These are phyloP conservation scores for Teunomyces pallodes DNA, from an alignment of 805 yeast genomes.

Conservation along the genomic window DNA sequence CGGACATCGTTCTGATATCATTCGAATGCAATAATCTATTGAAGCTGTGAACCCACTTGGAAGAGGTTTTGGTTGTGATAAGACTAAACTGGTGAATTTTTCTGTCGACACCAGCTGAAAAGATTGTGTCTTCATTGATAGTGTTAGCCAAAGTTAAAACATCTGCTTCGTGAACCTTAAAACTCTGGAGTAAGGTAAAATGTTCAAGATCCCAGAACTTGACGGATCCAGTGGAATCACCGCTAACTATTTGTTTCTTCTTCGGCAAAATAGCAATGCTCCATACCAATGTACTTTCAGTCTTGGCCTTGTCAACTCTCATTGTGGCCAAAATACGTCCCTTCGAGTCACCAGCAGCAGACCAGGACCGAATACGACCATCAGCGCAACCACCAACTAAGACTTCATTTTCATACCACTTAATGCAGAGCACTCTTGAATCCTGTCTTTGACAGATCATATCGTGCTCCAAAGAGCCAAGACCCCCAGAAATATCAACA, in stretches of 20 bases:
- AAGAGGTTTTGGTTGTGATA: slow-evolving; percentile 28
- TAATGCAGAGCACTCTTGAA: slow-evolving; percentile 71
- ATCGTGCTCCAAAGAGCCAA: slow-evolving; percentile 76
- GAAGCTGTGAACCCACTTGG: slow-evolving; percentile 73
- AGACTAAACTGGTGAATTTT: slow-evolving; percentile 73
- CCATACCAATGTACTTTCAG: slow-evolving; percentile 92
- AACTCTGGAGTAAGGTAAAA: slow-evolving; percentile 75
- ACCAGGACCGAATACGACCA: slow-evolving; percentile 87
- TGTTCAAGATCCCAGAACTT: slow-evolving; percentile 88
- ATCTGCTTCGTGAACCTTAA: slow-evolving; percentile 88
- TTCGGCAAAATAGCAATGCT: slow-evolving; percentile 62
- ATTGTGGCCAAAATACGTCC: slow-evolving; percentile 79
- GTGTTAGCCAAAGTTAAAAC: slow-evolving; percentile 70
- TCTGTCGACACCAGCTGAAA: slow-evolving; percentile 91
- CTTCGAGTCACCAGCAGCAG: slow-evolving; percentile 39
- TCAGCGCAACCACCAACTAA: slow-evolving; percentile 95
- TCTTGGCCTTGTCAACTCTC: slow-evolving; percentile 87
- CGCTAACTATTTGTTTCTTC: slow-evolving; percentile 78
- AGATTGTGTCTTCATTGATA: slow-evolving; percentile 58
- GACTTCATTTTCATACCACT: slow-evolving; percentile 66
- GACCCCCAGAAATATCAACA: slow-evolving; percentile 81
- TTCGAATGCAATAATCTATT: slow-evolving; percentile 81
- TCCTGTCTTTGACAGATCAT: slow-evolving; percentile 78
- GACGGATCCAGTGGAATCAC: slow-evolving; percentile 93
- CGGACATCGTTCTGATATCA: slow-evolving; percentile 76